phyloP scores from a whole-genome alignment of 192 early-diverging fungal genomes.

The Gamsiella multidivaricata region DNA sequence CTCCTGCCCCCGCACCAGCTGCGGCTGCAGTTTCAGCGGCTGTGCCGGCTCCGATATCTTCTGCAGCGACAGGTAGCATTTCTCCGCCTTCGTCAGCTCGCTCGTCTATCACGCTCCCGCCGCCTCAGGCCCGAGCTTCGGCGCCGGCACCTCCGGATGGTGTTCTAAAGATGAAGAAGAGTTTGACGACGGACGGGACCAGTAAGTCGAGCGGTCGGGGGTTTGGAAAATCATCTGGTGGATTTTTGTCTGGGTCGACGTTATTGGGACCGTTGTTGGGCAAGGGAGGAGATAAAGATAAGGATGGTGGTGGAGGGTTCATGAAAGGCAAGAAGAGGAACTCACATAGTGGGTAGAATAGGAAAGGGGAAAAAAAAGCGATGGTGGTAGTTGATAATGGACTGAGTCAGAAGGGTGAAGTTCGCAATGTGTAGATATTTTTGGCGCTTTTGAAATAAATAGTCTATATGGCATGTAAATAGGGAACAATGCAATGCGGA shows the following conservation, averaged over 20 bases:
- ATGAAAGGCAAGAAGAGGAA: slow-evolving; percentile 19
- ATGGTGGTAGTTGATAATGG: too few species aligned
- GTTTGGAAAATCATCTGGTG: slow-evolving; percentile 21
- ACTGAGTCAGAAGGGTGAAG: too few species aligned
- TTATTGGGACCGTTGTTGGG: slow-evolving; percentile 26
- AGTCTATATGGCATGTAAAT: too few species aligned
- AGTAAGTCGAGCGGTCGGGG: slow-evolving; percentile 3
- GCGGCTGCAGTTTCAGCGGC: background rate
- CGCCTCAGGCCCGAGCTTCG: slow-evolving; percentile 1
- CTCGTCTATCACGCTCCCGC: slow-evolving; percentile 2
- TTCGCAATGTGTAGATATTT: too few species aligned
- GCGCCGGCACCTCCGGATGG: slow-evolving; percentile 42
- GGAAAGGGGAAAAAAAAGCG: too few species aligned
- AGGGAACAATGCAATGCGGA: too few species aligned
- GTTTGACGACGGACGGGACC: slow-evolving; percentile 45
- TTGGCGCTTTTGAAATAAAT: too few species aligned
- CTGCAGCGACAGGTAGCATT: too few species aligned
- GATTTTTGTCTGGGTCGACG: slow-evolving; percentile 22
- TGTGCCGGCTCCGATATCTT: background rate
- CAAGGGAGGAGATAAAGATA: slow-evolving; percentile 22
- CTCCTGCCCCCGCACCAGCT: background rate
- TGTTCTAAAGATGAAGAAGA: slow-evolving; percentile 49
- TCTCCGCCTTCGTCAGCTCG: background rate
- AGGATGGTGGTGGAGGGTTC: slow-evolving; percentile 5
- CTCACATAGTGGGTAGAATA: slow-evolving; percentile 21